Evolutionary conservation across 1,284 basidiomycete species (phyloP), one percentile per base, ranked within the genome.

Genomic region (Sanghuangporus baumii): DNA sequence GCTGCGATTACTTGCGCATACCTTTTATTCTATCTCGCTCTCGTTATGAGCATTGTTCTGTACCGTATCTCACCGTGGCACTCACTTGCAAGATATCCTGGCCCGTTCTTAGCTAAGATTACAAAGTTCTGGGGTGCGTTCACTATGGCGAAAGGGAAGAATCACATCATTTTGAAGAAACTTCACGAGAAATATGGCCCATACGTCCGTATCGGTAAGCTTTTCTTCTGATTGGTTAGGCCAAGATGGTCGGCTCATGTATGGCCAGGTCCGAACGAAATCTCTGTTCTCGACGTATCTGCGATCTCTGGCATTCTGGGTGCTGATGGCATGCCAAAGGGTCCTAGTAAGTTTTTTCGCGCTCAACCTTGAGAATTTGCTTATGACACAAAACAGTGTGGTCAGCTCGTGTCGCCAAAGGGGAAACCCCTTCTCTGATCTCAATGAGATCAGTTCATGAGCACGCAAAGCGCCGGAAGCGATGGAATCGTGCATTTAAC

Each of bases 401-500:
- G 57, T 14, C n/a, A 26, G 46, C 23, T 5, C 57, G 57, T 3
- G 36, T 20, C 1, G 3, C 11, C 1, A 3, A 43, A 2, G 60
- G 51, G n/a, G 40, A 3, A 6, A 34, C 37, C 4, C 51, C 60
- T 20, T n/a, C 60, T 12, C 20, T 61, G 9, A 61, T 63, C 36
- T 20, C 41, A 14, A 68, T 72, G 7, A 72, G 72, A 9, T 70
- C 78, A 66, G 65, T 71, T 20, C 70, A 70, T 20, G 72, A 74
- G 40, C 79, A 81, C 64, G 71, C 73, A 3, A 69, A 71, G 9
- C 69, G 75, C 38, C 75, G 79, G 36, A 73, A 72, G 57, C 72
- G 73, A 7, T 81, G 80, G 80, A 76, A 73, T 63, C 72, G 74
- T 43, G 79, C 74, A 6, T 79, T 80, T 66, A 74, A 70, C 55